Evolutionary conservation across 805 yeast species (phyloP), one percentile per base, ranked within the genome.

Genomic region (Saturnispora zaruensis): DNA sequence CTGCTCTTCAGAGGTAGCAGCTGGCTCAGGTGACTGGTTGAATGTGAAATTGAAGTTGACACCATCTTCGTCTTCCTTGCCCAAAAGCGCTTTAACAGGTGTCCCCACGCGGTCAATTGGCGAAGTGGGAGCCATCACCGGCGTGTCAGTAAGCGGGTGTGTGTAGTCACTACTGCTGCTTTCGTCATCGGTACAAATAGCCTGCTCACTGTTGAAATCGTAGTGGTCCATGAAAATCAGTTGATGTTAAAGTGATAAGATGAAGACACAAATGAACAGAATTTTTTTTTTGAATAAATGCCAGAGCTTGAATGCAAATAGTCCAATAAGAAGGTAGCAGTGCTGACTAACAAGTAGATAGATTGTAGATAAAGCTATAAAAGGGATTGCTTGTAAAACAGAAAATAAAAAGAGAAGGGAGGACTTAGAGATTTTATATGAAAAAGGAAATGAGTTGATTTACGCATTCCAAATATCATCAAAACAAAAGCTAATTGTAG

Each of bases 101-200:
- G 40, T 36, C 18, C 23, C 40, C 20, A 20, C 13, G 20, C 21
- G 49, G 11, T 52, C 48, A 24, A 62, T 58, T 0, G 89, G 89
- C 0, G 87, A 80, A 1, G 77, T 67, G 59, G 74, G 68, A 28
- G 84, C 79, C 9, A 75, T 75, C 1, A 81, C 73, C 0, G 91
- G 91, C 0, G 91, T 84, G 59, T 84, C 91, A 42, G 82, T 81
- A 46, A 80, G 66, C 0, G 91, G 91, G 44, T 89, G 69, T 36
- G 23, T 36, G 23, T 36, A 36, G 18, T 36, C 40, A 36, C 40
- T 36, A 20, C 6, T 36, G 11, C 21, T 18, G 13, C 21, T 20
- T 36, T 36, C 40, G 14, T 36, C 40, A 16, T 36, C 40, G 8
- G 40, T 36, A 20, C 40, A 36, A 36, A 36, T 18, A 18, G 40